phyloP scores from a whole-genome alignment of 371 early-diverging fungal genomes.

The Scutellospora calospora region DNA sequence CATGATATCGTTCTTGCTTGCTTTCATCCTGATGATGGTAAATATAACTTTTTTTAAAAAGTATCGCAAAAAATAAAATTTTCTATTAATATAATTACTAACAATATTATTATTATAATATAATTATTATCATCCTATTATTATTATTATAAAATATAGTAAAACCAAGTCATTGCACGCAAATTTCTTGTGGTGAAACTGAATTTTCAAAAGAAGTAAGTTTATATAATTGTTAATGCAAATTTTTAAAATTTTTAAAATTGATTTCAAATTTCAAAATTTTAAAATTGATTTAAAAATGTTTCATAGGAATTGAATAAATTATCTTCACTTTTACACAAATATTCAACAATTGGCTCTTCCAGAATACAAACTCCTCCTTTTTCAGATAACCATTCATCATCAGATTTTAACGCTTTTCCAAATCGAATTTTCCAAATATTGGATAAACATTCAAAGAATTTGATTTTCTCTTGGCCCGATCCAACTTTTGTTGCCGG shows the following conservation, averaged over 20 bases:
- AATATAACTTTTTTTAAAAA: conserved; percentile 7
- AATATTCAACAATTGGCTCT: neutral
- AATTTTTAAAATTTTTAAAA: neutral
- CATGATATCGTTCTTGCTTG: conserved; percentile 62
- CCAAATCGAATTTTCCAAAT: conserved; percentile 59
- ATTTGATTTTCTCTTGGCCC: conserved; percentile 57
- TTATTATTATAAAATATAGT: neutral
- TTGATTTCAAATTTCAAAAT: neutral
- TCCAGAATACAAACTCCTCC: conserved; percentile 43
- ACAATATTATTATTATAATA: neutral
- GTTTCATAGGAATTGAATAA: conserved; percentile 19
- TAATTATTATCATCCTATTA: neutral
- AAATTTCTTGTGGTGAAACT: neutral
- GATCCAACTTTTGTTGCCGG: conserved; percentile 40
- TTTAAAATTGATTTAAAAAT: neutral
- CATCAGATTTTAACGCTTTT: neutral
- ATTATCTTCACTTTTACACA: neutral
- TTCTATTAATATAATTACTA: neutral
- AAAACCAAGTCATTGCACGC: neutral
- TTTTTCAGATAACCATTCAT: conserved; percentile 14
- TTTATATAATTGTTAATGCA: neutral
- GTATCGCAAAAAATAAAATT: neutral
- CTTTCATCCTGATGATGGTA: conserved; percentile 60
- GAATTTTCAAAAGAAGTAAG: conserved; percentile 10
- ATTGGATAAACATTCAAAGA: conserved; percentile 50